Evolutionary conservation across 805 yeast genomes (phyloP), one percentile per base, ranked within the genome.

Genomic region (Torulaspora franciscae): DNA sequence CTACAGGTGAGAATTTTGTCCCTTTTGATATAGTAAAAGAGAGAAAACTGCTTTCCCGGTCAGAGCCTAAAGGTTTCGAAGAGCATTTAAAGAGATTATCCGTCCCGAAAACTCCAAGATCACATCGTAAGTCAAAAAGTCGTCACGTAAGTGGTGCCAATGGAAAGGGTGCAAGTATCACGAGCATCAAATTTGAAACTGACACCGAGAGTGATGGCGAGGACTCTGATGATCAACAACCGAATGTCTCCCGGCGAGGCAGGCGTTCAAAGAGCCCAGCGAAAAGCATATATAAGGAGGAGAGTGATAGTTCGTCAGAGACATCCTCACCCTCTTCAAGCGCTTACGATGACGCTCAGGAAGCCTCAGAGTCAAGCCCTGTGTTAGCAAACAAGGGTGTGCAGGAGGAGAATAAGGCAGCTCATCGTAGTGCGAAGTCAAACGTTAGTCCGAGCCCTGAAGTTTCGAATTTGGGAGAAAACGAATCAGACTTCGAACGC

Each of bases 81-180:
- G 61, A 57, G 22, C 48, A 43, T 28, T 34, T 68, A 17, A 65
- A 59, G 43, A 54, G 51, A 37, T 29, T 60, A 14, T 54, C 62
- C 3, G 54, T 46, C 3, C 51, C 51, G 19, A 38, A 40, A 10
- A 40, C 42, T 9, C 17, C 15, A 7, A 39, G 32, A 17, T 36
- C 37, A n/a, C 30, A 37, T 22, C 43, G 44, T 17, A 29, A 33
- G 37, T 7, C 39, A 19, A 22, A 48, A 8, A 33, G 7, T 13
- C 44, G 33, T 6, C 27, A 15, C n/a, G 25, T 29, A 10, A 32
- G 11, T 29, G 29, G 23, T n/a, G 24, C 27, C 9, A 30, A 19
- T 26, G 19, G 9, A 9, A 38, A 8, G 5, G 22, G 32, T 10
- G 42, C 51, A 10, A 40, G 40, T 19, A 27, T 42, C 11, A 42